Base-by-base conservation (phyloP, 2,329 filamentous ascomycete species). In the Aspergillus pseudoviridinutans region DNA sequence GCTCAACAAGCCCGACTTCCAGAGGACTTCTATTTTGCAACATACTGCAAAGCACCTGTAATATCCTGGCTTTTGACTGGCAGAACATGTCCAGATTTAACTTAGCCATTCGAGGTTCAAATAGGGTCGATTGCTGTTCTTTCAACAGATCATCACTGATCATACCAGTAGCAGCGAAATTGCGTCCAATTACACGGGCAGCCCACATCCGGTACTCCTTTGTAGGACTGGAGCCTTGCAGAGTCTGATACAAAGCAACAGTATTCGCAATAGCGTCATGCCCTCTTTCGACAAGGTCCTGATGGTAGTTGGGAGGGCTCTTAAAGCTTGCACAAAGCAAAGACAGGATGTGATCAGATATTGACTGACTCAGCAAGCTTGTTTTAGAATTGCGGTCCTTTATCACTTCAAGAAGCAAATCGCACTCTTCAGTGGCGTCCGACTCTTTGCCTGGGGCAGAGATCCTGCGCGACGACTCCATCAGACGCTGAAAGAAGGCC, bases 191-290 rank as follows among this genome's bases (percentile, higher is more conserved):
- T 2, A 92, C 88, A 61, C 88, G 84, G 3, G 90, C 92, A 49
- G 90, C 89, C 95, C 95, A 99, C 1, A 90, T 78, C 0, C 91
- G 78, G 70, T 94, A 97, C 17, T 85, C 82, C 27, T 83, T 77
- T 56, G 86, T 89, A 17, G 88, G 79, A 1, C 82, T 77, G 41
- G 82, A 78, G n/a, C 83, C 80, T 57, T 84, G 81, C 64, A 91
- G 89, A 46, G 89, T 92, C 68, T 87, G 87, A 87, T 89, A 94
- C 0, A 97, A 81, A 20, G 86, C 83, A 12, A 86, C 78, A 2
- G 86, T 84, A 67, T 87, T 85, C 1, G 76, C 72, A 12, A 84
- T 72, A 10, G 91, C 87, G 47, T 85, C 80, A 17, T 80, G 69
- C 68, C 96, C 91, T 0, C 80, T 80, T 28, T 84, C 84, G 27